Evolutionary conservation across 768 basidiomycete genomes (phyloP), one percentile per base, ranked within the genome.

Genomic region (Cystobasidium onofrii): DNA sequence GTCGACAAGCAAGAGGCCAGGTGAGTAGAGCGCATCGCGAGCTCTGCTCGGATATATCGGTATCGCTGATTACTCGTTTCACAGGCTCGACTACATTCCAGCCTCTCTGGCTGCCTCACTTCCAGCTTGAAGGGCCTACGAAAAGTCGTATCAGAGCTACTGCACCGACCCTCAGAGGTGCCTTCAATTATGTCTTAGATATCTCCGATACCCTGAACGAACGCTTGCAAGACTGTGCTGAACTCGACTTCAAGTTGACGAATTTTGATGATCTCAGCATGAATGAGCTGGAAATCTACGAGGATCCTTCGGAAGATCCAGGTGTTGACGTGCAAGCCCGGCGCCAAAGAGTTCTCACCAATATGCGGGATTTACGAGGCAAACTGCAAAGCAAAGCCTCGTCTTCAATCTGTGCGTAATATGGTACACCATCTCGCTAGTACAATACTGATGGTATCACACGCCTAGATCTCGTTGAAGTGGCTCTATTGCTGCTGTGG

Each of bases 401-500:
- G 74, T 83, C 84, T 29, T 80, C 87, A 15, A 83, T 91, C 1
- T 84, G 89, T 89, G 74, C 65, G 86, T 82, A 13, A 15, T 23
- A 9, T 9, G 12, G 17, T 33, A 13, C 15, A 17, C 39, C 17
- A 17, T 20, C 1, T 7, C n/a, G 23, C n/a, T 34, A 46, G 1
- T 2, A 27, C 15, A 0, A n/a, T 7, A n/a, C 25, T 44, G 20
- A 15, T 31, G 60, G 1, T 1, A 1, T 0, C 18, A 25, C 1
- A 31, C 20, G 27, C 57, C 33, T 65, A 79, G 78, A 79, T 52
- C 69, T 77, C 34, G 43, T 87, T 63, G 92, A 94, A 81, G 89
- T 92, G 86, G 80, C 90, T 4, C 83, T 93, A 10, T 83, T 93
- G 20, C 84, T 93, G 23, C 82, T 91, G 12, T 92, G 90, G 89